Evolutionary conservation across 2,329 filamentous ascomycete genomes (phyloP).

Genomic region (Gremmenia infestans): DNA sequence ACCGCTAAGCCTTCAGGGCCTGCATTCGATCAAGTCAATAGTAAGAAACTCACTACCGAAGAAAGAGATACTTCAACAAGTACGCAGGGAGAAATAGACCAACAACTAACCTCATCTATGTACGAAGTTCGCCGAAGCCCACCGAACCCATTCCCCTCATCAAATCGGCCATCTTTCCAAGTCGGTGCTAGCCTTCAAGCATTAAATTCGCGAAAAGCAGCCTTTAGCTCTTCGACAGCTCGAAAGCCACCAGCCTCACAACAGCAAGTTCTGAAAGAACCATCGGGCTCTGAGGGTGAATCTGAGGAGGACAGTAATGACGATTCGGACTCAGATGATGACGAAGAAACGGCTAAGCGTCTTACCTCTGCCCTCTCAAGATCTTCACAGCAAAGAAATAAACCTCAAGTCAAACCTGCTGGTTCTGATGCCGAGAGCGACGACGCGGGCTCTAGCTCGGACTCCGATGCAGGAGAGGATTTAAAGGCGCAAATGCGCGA

Average conservation of each 20-base stretch:
- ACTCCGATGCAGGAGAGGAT: constrained; percentile 8
- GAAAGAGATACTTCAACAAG: constrained; percentile 6
- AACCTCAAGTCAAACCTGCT: neutral
- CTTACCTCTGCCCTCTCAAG: neutral
- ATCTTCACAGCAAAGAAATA: neutral
- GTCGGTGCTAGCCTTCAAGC: constrained; percentile 14
- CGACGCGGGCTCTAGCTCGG: neutral
- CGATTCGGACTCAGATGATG: constrained; percentile 1
- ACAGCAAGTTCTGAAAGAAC: neutral
- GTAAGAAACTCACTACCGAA: constrained; percentile 20
- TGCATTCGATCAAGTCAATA: constrained; percentile 9
- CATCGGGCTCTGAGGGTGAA: constrained; percentile 13
- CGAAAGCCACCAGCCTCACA: neutral
- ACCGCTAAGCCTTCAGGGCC: neutral
- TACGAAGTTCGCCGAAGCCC: constrained; percentile 18
- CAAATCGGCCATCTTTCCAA: neutral
- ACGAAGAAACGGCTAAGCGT: neutral
- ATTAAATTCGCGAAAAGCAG: neutral
- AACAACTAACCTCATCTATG: constrained; percentile 28
- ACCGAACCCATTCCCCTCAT: constrained; percentile 9
- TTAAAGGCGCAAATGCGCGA: neutral
- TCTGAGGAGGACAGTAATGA: constrained; percentile 1
- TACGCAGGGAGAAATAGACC: constrained; percentile 26
- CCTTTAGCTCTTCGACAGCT: constrained; percentile 1
- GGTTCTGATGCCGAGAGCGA: neutral